Base-by-base conservation (phyloP, 1,284 basidiomycete species). In the Apiotrichum porosum region DNA sequence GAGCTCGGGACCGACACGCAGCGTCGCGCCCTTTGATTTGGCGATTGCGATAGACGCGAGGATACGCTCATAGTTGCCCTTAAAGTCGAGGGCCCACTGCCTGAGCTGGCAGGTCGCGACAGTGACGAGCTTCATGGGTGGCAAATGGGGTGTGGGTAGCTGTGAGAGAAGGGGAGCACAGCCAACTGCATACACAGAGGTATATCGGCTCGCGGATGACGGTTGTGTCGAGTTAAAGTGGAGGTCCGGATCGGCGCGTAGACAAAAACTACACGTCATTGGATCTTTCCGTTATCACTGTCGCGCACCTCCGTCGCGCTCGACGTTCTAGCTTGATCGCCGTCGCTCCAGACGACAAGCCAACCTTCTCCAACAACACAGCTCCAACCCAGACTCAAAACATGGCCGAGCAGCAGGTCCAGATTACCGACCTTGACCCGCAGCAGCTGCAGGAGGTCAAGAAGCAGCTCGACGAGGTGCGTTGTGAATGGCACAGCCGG, bases 1-100 rank as follows among this genome's bases (percentile, higher is more conserved):
- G n/a, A 98, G 79, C 71, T 97, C 94, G 17, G 95, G 95, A 2
- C 95, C 95, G n/a, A 98, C 93, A 63, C 95, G 80, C 24, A 99
- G 75, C 3, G 84, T 88, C 8, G 93, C 92, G n/a, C 92, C 91
- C 42, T 83, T 79, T 41, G 81, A 78, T 72, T 94, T 97, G 5
- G 95, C 91, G 39, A 91, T 81, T 6, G 76, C 76, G 57, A 98
- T 97, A 55, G 92, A 97, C 44, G 81, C 77, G 35, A 97, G 73
- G 54, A 98, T 98, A 18, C 95, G 83, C 55, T 93, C 85, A 60
- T 85, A 81, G 67, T 95, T 95, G 35, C 92, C 92, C 75, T 91
- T 82, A 58, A 95, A 97, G 71, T 95, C 93, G 36, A 97, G 75
- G 9, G 93, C 88, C 90, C 93, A 97, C 76, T 97, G 93, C 68